phyloP scores from a whole-genome alignment of 306 rosid genomes.

The Cyamopsis tetragonoloba region DNA sequence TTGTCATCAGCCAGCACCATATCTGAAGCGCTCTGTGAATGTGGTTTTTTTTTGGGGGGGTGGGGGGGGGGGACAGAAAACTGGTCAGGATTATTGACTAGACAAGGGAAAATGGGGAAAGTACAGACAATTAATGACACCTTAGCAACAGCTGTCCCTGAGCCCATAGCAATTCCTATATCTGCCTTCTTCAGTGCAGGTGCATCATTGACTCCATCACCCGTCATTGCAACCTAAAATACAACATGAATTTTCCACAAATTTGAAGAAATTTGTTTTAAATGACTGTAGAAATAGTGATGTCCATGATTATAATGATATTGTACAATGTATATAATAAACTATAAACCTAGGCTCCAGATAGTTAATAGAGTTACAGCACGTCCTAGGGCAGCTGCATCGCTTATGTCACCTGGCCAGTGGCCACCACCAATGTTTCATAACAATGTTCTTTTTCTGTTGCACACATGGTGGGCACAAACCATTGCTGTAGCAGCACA shows the following conservation, averaged over 20 bases:
- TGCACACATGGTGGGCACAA: neutral
- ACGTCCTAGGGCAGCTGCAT: neutral
- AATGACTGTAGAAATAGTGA: constrained; percentile 8
- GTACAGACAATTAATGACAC: constrained; percentile 35
- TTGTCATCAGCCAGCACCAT: constrained; percentile 98
- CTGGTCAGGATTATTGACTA: constrained; percentile 21
- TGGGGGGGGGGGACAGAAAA: neutral
- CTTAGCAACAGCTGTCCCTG: constrained; percentile 99
- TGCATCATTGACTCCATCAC: constrained; percentile 99
- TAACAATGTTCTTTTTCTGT: neutral
- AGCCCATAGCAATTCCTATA: constrained; percentile 98
- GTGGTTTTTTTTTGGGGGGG: no score
- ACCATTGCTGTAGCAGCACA: neutral
- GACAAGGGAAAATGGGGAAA: neutral
- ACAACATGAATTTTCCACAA: constrained; percentile 20
- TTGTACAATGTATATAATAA: neutral
- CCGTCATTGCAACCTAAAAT: constrained; percentile 96
- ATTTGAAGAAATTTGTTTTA: neutral
- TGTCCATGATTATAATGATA: neutral
- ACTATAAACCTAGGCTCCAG: neutral
- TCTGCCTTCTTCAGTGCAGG: constrained; percentile 98
- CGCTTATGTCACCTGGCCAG: neutral
- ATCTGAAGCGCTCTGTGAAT: constrained; percentile 86
- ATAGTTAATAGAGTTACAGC: neutral
- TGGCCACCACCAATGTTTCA: no score